Evolutionary conservation across 306 rosid species (phyloP), one percentile per base, ranked within the genome.

Genomic region (Astragalus membranaceus): DNA sequence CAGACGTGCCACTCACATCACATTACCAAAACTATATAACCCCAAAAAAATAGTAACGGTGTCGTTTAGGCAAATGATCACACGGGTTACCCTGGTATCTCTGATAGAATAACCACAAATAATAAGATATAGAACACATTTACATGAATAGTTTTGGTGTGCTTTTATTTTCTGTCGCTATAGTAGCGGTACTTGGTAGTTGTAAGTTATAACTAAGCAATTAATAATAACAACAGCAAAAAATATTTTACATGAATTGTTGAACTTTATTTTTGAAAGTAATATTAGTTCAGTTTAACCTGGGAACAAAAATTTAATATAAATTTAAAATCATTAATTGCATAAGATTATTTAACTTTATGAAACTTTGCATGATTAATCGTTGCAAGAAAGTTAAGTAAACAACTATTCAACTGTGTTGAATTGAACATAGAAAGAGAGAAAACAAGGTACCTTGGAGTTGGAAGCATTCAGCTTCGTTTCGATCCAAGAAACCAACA

Each of bases 401-500:
- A 5, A 33, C 44, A 58, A 35, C 11, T 33, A 58, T 32, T 13
- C 23, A 11, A 26, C n/a, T 3, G 10, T 10, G 7, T 54, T 54
- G 37, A 29, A 32, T 5, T 56, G 10, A 3, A 32, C 20, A 11
- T 7, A 5, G 5, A 49, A 57, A 35, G 4, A 5, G 2, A 30
- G 12, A 4, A 29, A 64, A 5, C 1, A 9, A 10, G 51, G 3
- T 17, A 93, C 98, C 97, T 87, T 90, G 98, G 8, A 90, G 84
- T 13, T 87, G 86, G 49, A 83, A 86, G 82, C 98, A 93, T 1
- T 93, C 89, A 6, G 86, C 48, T 67, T 93, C 96, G 36, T 88
- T 77, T 1, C 92, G 97, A 83, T 90, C 97, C 53, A 82, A 51
- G 84, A 93, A 88, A 0, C 90, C 96, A 56, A 87, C 90, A 0